These are phyloP conservation scores for Fusarium brachygibbosum DNA, from an alignment of 2,329 filamentous ascomycete species.

Conservation along the genomic window DNA sequence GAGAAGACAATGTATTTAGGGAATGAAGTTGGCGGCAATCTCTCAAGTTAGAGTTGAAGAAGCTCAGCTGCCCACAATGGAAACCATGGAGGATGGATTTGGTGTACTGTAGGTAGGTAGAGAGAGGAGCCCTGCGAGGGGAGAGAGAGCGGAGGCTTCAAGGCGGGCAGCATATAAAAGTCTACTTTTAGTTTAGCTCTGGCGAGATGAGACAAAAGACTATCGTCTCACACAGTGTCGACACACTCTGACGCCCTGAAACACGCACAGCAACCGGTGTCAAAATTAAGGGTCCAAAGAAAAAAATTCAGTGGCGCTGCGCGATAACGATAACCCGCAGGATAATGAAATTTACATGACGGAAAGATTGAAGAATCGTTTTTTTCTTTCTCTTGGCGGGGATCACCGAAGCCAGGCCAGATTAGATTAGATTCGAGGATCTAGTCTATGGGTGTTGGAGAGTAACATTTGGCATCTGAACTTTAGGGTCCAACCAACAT, in stretches of 20 bases:
- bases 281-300: conserved; percentile 23
- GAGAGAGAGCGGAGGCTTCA: conserved; percentile 32
- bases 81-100: conserved; percentile 26
- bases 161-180: conserved; percentile 2
- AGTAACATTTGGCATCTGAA: no score
- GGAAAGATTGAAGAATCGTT: neutral
- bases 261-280: conserved; percentile 21
- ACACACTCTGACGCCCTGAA: conserved; percentile 26
- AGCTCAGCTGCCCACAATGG: conserved; percentile 37
- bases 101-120: conserved; percentile 26
- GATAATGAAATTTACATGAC: neutral
- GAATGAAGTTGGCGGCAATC: conserved; percentile 9
- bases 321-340: conserved; percentile 58
- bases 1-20: neutral
- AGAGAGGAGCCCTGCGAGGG: conserved; percentile 18
- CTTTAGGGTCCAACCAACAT: no score
- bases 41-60: conserved; percentile 36
- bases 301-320: conserved; percentile 51
- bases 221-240: conserved; percentile 15
- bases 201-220: conserved; percentile 30
- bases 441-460: no score
- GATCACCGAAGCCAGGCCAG: conserved; percentile 16
- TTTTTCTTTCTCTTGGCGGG: conserved; percentile 4
- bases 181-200: conserved; percentile 22
- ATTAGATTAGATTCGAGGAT: neutral